A percentile compares a stretch with the other conserved stretches of the same genome.
phyloP scores from a whole-genome alignment of 1,284 basidiomycete species.

The Trametes sp. region DNA sequence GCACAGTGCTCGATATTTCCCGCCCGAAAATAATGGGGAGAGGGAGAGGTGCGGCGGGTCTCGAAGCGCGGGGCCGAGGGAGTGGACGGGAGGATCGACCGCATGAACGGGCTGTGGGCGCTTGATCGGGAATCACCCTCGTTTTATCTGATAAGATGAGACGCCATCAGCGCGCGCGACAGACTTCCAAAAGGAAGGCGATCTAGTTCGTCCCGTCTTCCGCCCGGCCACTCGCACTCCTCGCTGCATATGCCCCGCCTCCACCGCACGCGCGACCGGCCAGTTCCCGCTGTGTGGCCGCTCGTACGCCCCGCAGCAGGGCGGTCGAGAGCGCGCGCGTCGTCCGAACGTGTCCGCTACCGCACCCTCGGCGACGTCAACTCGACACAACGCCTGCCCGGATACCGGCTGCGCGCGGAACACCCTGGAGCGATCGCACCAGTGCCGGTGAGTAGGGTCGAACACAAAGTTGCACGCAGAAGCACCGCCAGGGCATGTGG shows the following conservation, averaged over 20 bases:
- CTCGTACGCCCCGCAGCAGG: background rate
- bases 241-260: background rate
- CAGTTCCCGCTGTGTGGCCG: background rate
- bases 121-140: slow-evolving; percentile 18
- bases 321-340: no score
- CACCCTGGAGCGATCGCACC: background rate
- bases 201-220: slow-evolving; percentile 10
- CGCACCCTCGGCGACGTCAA: background rate
- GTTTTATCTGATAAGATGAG: slow-evolving; percentile 23
- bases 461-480: background rate
- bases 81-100: slow-evolving; percentile 3
- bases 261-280: background rate
- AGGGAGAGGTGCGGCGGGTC: background rate
- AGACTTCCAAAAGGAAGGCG: slow-evolving; percentile 19
- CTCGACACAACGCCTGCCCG: background rate
- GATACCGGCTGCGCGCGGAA: background rate
- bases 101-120: slow-evolving; percentile 12
- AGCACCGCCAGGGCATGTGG: background rate
- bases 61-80: background rate
- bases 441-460: slow-evolving; percentile 6
- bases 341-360: background rate
- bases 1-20: background rate
- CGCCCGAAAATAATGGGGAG: background rate
- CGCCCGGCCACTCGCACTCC: background rate
- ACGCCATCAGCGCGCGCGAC: slow-evolving; percentile 1